Evolutionary conservation across 805 yeast species (phyloP).

Genomic region (Candida insectorum): DNA sequence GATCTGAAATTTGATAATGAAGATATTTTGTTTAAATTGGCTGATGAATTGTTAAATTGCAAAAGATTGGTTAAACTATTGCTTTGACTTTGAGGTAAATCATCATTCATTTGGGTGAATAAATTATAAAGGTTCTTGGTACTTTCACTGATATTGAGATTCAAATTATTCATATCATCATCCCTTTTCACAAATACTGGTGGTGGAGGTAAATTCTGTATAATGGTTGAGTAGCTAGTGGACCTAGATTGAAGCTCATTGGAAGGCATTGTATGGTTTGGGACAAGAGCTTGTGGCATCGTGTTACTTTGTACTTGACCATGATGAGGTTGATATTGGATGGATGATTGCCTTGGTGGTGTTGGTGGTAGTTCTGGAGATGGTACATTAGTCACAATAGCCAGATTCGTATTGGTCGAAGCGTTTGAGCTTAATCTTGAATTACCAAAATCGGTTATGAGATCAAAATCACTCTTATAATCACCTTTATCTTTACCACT

Average conservation of each 20-base stretch:
- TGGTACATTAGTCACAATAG: slow-evolving; percentile 10
- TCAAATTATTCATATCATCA: slow-evolving; percentile 9
- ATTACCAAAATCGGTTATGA: slow-evolving; percentile 15
- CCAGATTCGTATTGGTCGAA: slow-evolving; percentile 12
- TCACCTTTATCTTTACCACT: slow-evolving; percentile 10
- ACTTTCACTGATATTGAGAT: slow-evolving; percentile 22
- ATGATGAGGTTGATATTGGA: not conserved
- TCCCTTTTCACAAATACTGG: slow-evolving; percentile 13
- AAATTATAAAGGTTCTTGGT: slow-evolving; percentile 28
- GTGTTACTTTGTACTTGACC: not conserved
- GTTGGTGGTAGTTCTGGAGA: slow-evolving; percentile 10
- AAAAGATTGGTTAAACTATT: slow-evolving; percentile 18
- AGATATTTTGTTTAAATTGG: slow-evolving; percentile 9
- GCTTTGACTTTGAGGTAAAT: slow-evolving; percentile 14
- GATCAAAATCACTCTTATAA: slow-evolving; percentile 9
- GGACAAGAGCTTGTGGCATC: not conserved
- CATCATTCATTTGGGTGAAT: slow-evolving; percentile 25
- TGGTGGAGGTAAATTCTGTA: slow-evolving; percentile 12
- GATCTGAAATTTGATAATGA: slow-evolving; percentile 12
- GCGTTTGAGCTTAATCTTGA: slow-evolving; percentile 12
- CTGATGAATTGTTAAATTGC: slow-evolving; percentile 15
- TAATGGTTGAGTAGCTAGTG: slow-evolving; percentile 11
- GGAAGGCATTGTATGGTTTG: not conserved
- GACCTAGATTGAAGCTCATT: slow-evolving; percentile 7
- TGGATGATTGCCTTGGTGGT: not conserved